Evolutionary conservation across 805 yeast genomes (phyloP), one percentile per base, ranked within the genome.

Genomic region (Wickerhamiella kurtzmanii): DNA sequence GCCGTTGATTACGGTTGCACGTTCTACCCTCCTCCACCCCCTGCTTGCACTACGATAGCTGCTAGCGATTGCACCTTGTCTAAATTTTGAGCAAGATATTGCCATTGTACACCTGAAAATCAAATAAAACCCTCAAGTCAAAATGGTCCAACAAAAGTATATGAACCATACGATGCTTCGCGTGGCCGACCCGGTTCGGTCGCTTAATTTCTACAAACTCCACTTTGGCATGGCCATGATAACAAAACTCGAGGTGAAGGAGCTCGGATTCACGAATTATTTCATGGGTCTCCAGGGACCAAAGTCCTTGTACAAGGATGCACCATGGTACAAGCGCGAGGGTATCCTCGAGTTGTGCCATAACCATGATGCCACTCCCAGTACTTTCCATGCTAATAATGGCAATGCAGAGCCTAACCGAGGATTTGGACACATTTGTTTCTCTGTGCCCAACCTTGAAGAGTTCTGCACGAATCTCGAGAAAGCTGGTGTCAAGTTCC

Each of bases 401-500:
- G 98, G 98, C 50, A 89, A 92, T 62, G 77, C 72, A 6, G 86
- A 80, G 45, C 89, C 94, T 37, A 70, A 77, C 62, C 75, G 89
- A 54, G 97, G 98, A 0, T 89, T 88, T 60, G 98, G 98, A 19
- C 98, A 89, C 65, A 78, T 87, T 49, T 86, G 96, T 65, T 67
- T 89, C 54, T 73, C 95, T 1, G 95, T 88, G 15, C 84, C 85
- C 55, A 80, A 88, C 65, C 76, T 89, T 48, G 77, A 66, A 46
- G 73, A 61, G 9, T 67, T 79, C 4, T 86, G 89, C 63, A 65
- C 66, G 37, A 62, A 68, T 22, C 69, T 89, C 50, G 74, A 80
- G 52, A 63, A 64, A 1, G 68, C 71, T 41, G 82, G 80, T 18
- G 96, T 82, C 47, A 61, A 65, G 44, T 89, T 89, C 71, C 76